These are phyloP conservation scores for Francoa sonchifolia DNA, from an alignment of 441 rosid species.

Conservation along the genomic window DNA sequence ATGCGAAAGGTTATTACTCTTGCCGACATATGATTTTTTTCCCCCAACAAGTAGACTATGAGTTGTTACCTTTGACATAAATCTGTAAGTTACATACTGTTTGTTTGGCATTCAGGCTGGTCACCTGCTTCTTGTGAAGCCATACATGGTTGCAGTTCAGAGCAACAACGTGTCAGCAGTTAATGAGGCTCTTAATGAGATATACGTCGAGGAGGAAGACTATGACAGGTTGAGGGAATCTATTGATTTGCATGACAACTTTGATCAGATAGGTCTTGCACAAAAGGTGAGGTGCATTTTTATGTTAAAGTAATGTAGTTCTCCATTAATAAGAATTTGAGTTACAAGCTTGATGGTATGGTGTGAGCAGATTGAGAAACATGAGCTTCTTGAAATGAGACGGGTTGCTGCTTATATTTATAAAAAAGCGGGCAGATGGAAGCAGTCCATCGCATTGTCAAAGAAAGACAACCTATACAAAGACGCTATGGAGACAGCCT, in stretches of 20 bases:
- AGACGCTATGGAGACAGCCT: slow-evolving; percentile 98
- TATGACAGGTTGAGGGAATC: slow-evolving; percentile 92
- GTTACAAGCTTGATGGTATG: neutral
- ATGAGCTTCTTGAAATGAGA: slow-evolving; percentile 97
- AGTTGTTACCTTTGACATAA: no score
- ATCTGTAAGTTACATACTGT: no score
- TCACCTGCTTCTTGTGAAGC: slow-evolving; percentile 89
- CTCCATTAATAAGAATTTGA: neutral
- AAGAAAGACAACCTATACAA: slow-evolving; percentile 89
- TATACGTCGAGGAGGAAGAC: slow-evolving; percentile 66
- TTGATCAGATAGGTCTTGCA: slow-evolving; percentile 20
- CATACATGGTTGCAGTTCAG: slow-evolving; percentile 96
- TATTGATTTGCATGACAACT: slow-evolving; percentile 21
- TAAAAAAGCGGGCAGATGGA: slow-evolving; percentile 99
- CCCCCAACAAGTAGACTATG: no score
- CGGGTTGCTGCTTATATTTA: slow-evolving; percentile 98
- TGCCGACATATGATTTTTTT: no score
- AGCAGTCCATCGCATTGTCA: slow-evolving; percentile 94
- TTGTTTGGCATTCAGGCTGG: slow-evolving; percentile 83
- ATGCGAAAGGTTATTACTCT: no score
- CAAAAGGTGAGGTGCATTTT: slow-evolving; percentile 35
- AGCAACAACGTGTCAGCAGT: slow-evolving; percentile 95
- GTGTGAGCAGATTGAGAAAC: slow-evolving; percentile 75
- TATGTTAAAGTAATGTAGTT: neutral
- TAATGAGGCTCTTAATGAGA: slow-evolving; percentile 49